Base-by-base conservation (phyloP, 495 filamentous ascomycete genomes). In the Tuber aestivum region DNA sequence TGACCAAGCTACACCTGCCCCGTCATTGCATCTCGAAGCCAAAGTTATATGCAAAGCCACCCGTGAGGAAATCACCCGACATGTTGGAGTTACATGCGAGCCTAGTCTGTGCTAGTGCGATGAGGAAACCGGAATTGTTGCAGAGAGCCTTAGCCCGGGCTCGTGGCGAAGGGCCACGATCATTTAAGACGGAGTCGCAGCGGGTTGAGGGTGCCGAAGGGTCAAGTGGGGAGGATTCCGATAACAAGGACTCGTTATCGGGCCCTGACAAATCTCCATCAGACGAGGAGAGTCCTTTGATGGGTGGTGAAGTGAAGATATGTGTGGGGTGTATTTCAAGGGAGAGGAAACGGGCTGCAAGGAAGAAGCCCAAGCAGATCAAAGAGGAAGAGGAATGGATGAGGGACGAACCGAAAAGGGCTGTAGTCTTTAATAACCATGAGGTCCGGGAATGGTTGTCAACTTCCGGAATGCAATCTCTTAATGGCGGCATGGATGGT, bases 391-490 rank as follows among this genome's bases (percentile, higher is more conserved):
- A 94, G 76, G 83, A 90, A 6, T 98, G 94, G 88, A 87, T 89
- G 72, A 87, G 89, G 74, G 90, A 93, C 79, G 94, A 97, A 82
- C 86, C 87, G 21, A 89, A 91, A 78, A 87, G 95, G 44, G 92
- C 95, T 14, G 91, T 98, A 72, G 92, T 97, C 27, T 97, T 98
- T 87, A 98, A 98, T 83, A 93, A 91, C 3, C 87, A 90, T n/a
- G 94, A 98, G 83, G 87, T 95, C 79, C 92, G 94, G 83, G 92
- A 97, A 69, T 97, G 93, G 93, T 86, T 89, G 69, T 86, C 81
- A 70, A 75, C 80, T 74, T 82, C 73, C 69, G 85, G 77, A 41
- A 77, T 68, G 77, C 83, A 70, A 71, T 65, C 56, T 65, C 56
- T 65, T 14, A 65, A 65, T 35, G 56, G 56, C 9, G 56, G 56